A percentile compares a stretch with the other conserved stretches of the same genome.
Evolutionary conservation across 371 early-diverging fungal species (phyloP).

Genomic region (Rozella allomycis): DNA sequence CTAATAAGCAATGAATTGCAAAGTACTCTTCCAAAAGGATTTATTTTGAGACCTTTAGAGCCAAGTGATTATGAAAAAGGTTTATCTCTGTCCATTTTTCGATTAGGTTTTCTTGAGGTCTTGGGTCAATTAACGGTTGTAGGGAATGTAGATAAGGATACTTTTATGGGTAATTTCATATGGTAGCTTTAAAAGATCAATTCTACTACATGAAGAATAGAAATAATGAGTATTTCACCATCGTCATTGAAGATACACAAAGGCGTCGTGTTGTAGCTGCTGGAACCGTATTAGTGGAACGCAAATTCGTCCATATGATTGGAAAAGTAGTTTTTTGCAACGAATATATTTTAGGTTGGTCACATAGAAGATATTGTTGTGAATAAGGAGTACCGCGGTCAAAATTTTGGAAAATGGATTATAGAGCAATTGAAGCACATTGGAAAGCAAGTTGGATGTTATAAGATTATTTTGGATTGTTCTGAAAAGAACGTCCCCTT

Average conservation of each 20-base stretch:
- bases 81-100: slow-evolving; percentile 13
- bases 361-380: slow-evolving; percentile 76
- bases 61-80: slow-evolving; percentile 58
- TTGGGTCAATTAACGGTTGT: slow-evolving; percentile 51
- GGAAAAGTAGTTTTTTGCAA: not conserved
- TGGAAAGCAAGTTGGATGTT: slow-evolving; percentile 29
- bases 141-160: slow-evolving; percentile 39
- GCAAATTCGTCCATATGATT: slow-evolving; percentile 45
- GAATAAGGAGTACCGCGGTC: slow-evolving; percentile 71
- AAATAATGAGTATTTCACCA: slow-evolving; percentile 49
- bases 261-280: slow-evolving; percentile 51
- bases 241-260: slow-evolving; percentile 56
- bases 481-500: slow-evolving; percentile 59
- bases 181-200: slow-evolving; percentile 20
- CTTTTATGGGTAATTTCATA: slow-evolving; percentile 26
- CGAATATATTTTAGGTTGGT: slow-evolving; percentile 18
- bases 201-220: slow-evolving; percentile 46
- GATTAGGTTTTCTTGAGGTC: slow-evolving; percentile 26
- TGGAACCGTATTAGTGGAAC: slow-evolving; percentile 87
- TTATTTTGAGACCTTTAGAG: slow-evolving; percentile 57
- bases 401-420: slow-evolving; percentile 39
- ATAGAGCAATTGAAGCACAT: slow-evolving; percentile 32
- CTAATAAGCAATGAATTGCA: slow-evolving; percentile 54
- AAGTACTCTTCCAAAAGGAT: slow-evolving; percentile 46
- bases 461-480: slow-evolving; percentile 71